phyloP scores from a whole-genome alignment of 768 basidiomycete species.

The Clathrus columnatus region DNA sequence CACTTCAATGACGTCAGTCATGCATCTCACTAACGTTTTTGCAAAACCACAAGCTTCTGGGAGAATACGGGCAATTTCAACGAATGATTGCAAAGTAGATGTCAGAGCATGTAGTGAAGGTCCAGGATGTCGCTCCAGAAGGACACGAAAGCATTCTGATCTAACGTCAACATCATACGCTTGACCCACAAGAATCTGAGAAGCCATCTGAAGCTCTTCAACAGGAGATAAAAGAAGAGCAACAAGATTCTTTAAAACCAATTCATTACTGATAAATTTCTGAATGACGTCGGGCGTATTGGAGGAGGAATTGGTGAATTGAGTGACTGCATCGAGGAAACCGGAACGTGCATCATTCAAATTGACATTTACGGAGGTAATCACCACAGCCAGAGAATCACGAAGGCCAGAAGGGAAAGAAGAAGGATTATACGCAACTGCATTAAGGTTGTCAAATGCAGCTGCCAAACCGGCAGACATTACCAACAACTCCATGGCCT shows the following conservation, averaged over 20 bases:
- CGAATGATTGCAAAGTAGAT: conserved; percentile 59
- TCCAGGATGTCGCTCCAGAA: conserved; percentile 60
- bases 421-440: conserved; percentile 37
- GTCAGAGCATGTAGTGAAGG: conserved; percentile 63
- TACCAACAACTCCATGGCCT: conserved; percentile 52
- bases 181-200: conserved; percentile 71
- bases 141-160: conserved; percentile 73
- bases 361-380: conserved; percentile 44
- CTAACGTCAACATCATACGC: conserved; percentile 88
- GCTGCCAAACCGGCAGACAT: conserved; percentile 48
- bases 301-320: conserved; percentile 48
- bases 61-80: conserved; percentile 46
- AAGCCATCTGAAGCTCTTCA: conserved; percentile 62
- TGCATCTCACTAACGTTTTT: conserved; percentile 81
- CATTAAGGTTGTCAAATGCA: conserved; percentile 56
- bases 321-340: conserved; percentile 53
- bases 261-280: conserved; percentile 45
- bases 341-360: conserved; percentile 50
- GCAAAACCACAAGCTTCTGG: conserved; percentile 88
- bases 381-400: conserved; percentile 20
- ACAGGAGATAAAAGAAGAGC: conserved; percentile 76
- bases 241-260: conserved; percentile 51
- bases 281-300: conserved; percentile 43
- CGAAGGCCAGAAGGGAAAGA: conserved; percentile 21
- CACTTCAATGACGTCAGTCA: conserved; percentile 87